Evolutionary conservation across 352 stramenopile genomes (phyloP).

Genomic region (Pythium plurisporium): DNA sequence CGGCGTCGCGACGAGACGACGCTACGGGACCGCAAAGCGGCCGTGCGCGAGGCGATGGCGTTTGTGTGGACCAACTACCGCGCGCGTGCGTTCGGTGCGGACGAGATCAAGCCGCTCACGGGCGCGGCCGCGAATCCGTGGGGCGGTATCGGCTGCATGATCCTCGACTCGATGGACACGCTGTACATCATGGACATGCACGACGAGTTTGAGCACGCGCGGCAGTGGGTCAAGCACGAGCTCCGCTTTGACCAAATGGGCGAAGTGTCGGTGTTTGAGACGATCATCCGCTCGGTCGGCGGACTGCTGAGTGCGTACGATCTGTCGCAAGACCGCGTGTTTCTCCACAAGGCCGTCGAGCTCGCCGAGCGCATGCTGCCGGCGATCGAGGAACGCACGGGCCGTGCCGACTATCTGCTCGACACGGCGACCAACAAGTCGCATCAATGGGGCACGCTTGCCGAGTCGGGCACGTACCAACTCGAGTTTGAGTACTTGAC

Average conservation of each 20-base stretch:
- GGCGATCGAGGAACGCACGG: slow-evolving; percentile 86
- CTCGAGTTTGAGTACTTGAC: slow-evolving; percentile 83
- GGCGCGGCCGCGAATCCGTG: slow-evolving; percentile 64
- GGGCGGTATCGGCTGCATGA: slow-evolving; percentile 84
- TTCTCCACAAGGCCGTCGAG: slow-evolving; percentile 92
- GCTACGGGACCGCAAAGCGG: slow-evolving; percentile 33
- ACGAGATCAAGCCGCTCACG: slow-evolving; percentile 92
- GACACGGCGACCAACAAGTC: slow-evolving; percentile 79
- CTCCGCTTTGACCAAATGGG: slow-evolving; percentile 80
- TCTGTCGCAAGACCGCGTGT: slow-evolving; percentile 78
- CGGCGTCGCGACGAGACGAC: slow-evolving; percentile 4
- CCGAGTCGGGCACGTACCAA: slow-evolving; percentile 82
- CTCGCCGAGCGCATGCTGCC: slow-evolving; percentile 87
- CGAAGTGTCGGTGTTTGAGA: slow-evolving; percentile 98
- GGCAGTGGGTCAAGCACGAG: slow-evolving; percentile 76
- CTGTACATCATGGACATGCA: slow-evolving; percentile 94
- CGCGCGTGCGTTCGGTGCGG: slow-evolving; percentile 92
- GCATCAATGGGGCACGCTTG: slow-evolving; percentile 33
- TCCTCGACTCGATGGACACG: slow-evolving; percentile 96
- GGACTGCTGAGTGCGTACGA: slow-evolving; percentile 96
- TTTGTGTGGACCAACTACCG: slow-evolving; percentile 90
- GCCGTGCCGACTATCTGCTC: slow-evolving; percentile 87
- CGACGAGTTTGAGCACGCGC: slow-evolving; percentile 89
- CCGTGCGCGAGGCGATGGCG: slow-evolving; percentile 65
- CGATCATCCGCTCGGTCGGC: slow-evolving; percentile 97